Conservation (phyloP, 768 basidiomycete species). For the Boletus reticulatus region DNA sequence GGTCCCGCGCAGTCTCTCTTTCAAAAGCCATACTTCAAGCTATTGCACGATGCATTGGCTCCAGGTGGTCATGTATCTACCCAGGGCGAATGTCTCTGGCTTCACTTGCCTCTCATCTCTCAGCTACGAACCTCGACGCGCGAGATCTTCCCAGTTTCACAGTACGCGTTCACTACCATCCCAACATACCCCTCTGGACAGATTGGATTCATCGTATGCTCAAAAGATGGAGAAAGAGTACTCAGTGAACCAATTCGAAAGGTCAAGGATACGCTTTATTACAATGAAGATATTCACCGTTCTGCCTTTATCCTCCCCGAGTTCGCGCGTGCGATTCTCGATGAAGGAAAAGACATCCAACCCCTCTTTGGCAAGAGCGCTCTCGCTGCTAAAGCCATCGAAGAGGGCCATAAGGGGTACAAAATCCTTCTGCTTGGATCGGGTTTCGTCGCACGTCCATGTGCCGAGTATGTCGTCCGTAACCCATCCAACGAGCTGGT, state of each 20-base stretch:
- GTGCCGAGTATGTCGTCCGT: slow-evolving; percentile 89
- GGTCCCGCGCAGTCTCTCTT: slow-evolving; percentile 94
- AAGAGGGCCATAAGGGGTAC: slow-evolving; percentile 49
- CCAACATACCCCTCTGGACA: slow-evolving; percentile 99
- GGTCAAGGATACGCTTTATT: slow-evolving; percentile 75
- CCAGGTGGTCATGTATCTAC: slow-evolving; percentile 93
- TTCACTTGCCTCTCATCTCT: slow-evolving; percentile 86
- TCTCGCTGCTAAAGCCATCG: slow-evolving; percentile 38
- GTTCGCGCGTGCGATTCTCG: slow-evolving; percentile 73
- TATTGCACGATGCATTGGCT: slow-evolving; percentile 85
- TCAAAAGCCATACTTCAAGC: slow-evolving; percentile 95
- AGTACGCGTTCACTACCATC: slow-evolving; percentile 95
- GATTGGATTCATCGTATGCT: slow-evolving; percentile 91
- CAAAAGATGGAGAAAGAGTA: slow-evolving; percentile 70
- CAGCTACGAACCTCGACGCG: slow-evolving; percentile 68
- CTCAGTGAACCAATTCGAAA: slow-evolving; percentile 72
- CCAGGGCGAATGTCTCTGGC: slow-evolving; percentile 94
- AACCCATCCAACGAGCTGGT: slow-evolving; percentile 80
- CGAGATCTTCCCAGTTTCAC: slow-evolving; percentile 72
- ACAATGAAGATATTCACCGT: slow-evolving; percentile 76
- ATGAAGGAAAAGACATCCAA: slow-evolving; percentile 66
- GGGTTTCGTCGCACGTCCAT: slow-evolving; percentile 95
- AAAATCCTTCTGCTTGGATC: slow-evolving; percentile 89
- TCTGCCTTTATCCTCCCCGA: slow-evolving; percentile 91
- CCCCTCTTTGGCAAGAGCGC: slow-evolving; percentile 75